Evolutionary conservation across 257 asterid species (phyloP).

Genomic region (Nicotiana knightiana): DNA sequence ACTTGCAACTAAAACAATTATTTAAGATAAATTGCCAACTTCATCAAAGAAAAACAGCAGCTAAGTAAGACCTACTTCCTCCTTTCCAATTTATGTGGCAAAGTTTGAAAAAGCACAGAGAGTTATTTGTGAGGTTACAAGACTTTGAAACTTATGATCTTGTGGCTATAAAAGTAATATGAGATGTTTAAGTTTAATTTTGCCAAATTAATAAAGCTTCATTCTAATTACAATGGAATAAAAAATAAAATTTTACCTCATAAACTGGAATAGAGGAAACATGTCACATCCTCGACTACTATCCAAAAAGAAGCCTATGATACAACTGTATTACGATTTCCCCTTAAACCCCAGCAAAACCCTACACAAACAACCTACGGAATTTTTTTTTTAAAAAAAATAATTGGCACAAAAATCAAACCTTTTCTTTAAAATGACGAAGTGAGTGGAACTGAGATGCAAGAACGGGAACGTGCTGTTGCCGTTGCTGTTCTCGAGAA

Average conservation of each 20-base stretch:
- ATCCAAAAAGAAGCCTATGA: conserved; percentile 4
- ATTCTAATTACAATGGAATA: no score
- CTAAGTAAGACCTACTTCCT: not conserved
- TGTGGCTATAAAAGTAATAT: no score
- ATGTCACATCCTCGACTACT: not conserved
- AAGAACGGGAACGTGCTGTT: conserved; percentile 14
- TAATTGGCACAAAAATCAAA: conserved; percentile 4
- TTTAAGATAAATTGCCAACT: not conserved
- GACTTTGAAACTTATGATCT: no score
- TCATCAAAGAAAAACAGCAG: not conserved
- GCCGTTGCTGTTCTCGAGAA: conserved; percentile 27
- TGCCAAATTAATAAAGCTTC: no score
- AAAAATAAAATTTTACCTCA: no score
- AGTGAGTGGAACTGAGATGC: conserved; percentile 29
- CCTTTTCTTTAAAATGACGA: conserved; percentile 31
- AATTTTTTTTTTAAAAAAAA: not conserved
- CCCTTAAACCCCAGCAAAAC: conserved; percentile 29
- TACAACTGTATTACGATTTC: not conserved
- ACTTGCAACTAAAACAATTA: not conserved
- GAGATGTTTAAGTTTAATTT: no score
- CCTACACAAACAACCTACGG: conserved; percentile 7
- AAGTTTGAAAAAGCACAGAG: not conserved
- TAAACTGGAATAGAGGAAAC: no score
- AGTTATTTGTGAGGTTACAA: no score
- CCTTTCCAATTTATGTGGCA: no score